A percentile compares a stretch with the other conserved stretches of the same genome.
phyloP scores from a whole-genome alignment of 164 flowering plant genomes.

The Magnolia changhungtana region DNA sequence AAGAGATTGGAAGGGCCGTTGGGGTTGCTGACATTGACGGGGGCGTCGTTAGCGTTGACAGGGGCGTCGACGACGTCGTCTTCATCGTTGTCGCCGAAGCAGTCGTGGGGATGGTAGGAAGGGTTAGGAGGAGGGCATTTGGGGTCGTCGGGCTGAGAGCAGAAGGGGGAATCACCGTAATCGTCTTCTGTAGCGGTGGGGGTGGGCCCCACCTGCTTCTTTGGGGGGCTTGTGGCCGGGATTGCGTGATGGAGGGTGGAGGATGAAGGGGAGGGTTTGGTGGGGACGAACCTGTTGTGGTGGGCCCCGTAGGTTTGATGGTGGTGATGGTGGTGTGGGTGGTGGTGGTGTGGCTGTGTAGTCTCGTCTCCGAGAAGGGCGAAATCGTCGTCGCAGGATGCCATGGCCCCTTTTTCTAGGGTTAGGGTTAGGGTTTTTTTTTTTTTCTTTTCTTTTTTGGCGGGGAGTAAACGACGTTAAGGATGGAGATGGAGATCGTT shows the following conservation, averaged over 20 bases:
- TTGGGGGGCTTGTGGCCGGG: constrained; percentile 11
- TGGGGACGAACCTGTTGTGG: constrained; percentile 9
- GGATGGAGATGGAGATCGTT: constrained; percentile 10
- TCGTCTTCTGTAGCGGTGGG: constrained; percentile 27
- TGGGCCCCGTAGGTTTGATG: constrained; percentile 14
- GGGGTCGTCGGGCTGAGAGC: constrained; percentile 22
- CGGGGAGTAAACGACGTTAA: constrained; percentile 54
- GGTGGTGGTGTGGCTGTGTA: constrained; percentile 14
- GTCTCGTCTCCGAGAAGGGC: constrained; percentile 18
- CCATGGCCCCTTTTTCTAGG: constrained; percentile 20
- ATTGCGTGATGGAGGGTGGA: constrained; percentile 4
- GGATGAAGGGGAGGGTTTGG: constrained; percentile 4
- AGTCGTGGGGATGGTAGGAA: too few relatives aligned
- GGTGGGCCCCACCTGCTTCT: constrained; percentile 18
- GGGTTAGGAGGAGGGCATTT: constrained; percentile 5
- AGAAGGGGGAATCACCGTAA: constrained; percentile 32
- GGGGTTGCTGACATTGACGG: background rate
- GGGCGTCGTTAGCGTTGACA: constrained; percentile 19
- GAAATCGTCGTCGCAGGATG: constrained; percentile 42
- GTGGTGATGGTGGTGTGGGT: constrained; percentile 15
- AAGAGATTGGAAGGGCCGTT: constrained; percentile 26
- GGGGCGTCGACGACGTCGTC: background rate
- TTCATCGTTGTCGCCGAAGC: background rate
- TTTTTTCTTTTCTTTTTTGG: background rate
- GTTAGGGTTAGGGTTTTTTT: constrained; percentile 18